phyloP scores from a whole-genome alignment of 1,139 yeast genomes.

The Yamadazyma siamensis region DNA sequence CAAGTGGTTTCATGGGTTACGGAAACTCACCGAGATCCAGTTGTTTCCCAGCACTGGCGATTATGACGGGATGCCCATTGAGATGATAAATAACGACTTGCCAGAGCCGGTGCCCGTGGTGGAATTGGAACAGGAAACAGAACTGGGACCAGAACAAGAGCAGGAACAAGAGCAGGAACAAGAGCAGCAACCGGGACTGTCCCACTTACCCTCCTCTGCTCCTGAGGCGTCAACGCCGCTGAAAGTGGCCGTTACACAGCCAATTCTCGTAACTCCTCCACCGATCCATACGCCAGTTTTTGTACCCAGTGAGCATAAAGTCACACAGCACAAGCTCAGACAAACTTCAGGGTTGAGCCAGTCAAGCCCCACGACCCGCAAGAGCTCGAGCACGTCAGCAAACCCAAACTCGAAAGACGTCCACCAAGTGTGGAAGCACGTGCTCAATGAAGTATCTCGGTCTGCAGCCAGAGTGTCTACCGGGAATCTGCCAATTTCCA shows the following conservation, averaged over 20 bases:
- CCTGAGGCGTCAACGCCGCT: slow-evolving; percentile 1
- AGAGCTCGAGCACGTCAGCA: too few relatives aligned
- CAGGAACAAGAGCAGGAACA: too few relatives aligned
- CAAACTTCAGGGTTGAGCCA: too few relatives aligned
- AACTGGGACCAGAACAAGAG: too few relatives aligned
- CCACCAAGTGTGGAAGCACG: slow-evolving; percentile 30
- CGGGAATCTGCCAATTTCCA: slow-evolving; percentile 27
- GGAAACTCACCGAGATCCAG: not conserved
- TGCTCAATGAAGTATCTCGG: slow-evolving; percentile 45
- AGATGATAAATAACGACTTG: slow-evolving; percentile 3
- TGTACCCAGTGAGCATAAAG: too few relatives aligned
- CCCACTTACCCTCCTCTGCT: slow-evolving; percentile 1
- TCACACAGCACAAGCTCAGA: too few relatives aligned
- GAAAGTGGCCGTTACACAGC: too few relatives aligned
- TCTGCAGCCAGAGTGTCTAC: slow-evolving; percentile 52
- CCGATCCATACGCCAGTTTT: too few relatives aligned
- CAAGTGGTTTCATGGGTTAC: not conserved
- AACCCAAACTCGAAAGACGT: not conserved
- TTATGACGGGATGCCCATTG: not conserved
- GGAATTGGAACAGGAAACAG: not conserved
- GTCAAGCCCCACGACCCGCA: too few relatives aligned
- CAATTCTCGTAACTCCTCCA: too few relatives aligned
- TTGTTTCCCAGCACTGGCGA: not conserved
- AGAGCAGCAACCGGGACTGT: too few relatives aligned
- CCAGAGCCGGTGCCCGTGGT: not conserved